phyloP scores from a whole-genome alignment of 2,329 filamentous ascomycete genomes.

The Penicillium corylophilum region DNA sequence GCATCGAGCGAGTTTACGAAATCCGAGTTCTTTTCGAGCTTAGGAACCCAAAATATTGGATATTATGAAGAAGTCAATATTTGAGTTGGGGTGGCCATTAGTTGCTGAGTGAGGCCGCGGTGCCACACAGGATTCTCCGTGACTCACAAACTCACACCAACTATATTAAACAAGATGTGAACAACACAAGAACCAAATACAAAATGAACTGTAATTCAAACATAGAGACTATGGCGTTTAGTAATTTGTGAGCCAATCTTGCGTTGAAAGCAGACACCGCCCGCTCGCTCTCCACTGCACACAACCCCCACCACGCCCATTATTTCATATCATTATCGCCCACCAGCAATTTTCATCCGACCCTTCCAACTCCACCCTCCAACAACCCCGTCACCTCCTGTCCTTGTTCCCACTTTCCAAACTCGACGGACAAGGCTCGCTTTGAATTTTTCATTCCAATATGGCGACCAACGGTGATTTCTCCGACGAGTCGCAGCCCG shows the following conservation, averaged over 20 bases:
- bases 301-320: constrained; percentile 35
- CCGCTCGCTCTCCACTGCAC: constrained; percentile 39
- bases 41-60: too few relatives aligned
- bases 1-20: not conserved
- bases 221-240: too few relatives aligned
- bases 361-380: constrained; percentile 22
- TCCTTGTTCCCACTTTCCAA: constrained; percentile 5
- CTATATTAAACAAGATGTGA: not conserved
- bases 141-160: not conserved
- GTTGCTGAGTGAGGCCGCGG: not conserved
- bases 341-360: constrained; percentile 39
- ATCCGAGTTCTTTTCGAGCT: not conserved
- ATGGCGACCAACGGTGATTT: constrained; percentile 59
- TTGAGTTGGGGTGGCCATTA: not conserved
- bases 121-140: constrained; percentile 1
- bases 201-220: not conserved
- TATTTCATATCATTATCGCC: constrained; percentile 39
- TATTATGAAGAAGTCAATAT: not conserved
- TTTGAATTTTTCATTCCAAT: constrained; percentile 35
- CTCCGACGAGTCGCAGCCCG: constrained; percentile 55
- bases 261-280: constrained; percentile 28
- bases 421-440: constrained; percentile 1
- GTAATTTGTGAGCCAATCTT: not conserved
- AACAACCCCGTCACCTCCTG: constrained; percentile 6
- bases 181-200: not conserved